Evolutionary conservation across 1,139 yeast genomes (phyloP).

Genomic region (Hyphopichia burtonii): DNA sequence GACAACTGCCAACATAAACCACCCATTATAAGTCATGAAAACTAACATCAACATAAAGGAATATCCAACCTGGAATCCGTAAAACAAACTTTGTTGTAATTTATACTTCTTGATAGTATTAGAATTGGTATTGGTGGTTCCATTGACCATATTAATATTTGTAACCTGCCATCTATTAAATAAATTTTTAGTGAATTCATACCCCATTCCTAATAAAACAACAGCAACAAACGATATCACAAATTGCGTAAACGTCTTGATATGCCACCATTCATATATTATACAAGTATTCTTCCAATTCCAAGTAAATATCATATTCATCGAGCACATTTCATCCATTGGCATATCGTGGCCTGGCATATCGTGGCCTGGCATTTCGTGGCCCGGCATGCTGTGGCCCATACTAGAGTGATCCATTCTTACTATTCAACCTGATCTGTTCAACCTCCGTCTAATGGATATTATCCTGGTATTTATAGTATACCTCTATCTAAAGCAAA

Average conservation of each 20-base stretch:
- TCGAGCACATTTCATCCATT: background rate
- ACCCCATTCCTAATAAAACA: slow-evolving; percentile 51
- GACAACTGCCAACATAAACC: slow-evolving; percentile 74
- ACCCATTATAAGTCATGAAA: slow-evolving; percentile 83
- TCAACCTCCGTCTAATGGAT: background rate
- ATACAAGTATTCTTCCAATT: slow-evolving; percentile 70
- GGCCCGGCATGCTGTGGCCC: slow-evolving; percentile 4
- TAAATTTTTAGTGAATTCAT: slow-evolving; percentile 54
- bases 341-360: slow-evolving; percentile 5
- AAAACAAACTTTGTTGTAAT: slow-evolving; percentile 42
- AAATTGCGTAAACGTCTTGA: slow-evolving; percentile 51
- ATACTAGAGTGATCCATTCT: slow-evolving; percentile 2
- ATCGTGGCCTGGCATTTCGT: slow-evolving; percentile 4
- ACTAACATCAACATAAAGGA: slow-evolving; percentile 77
- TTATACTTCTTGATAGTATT: slow-evolving; percentile 18
- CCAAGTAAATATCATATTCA: slow-evolving; percentile 76
- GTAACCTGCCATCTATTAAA: slow-evolving; percentile 31
- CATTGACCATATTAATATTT: slow-evolving; percentile 12
- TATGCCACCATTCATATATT: slow-evolving; percentile 78
- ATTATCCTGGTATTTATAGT: background rate
- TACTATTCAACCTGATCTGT: too few species aligned
- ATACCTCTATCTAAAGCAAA: background rate
- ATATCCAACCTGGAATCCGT: slow-evolving; percentile 74
- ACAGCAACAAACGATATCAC: slow-evolving; percentile 52
- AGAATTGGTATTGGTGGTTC: slow-evolving; percentile 13